phyloP scores from a whole-genome alignment of 169 alveolate species.

The Eimeria praecox region DNA sequence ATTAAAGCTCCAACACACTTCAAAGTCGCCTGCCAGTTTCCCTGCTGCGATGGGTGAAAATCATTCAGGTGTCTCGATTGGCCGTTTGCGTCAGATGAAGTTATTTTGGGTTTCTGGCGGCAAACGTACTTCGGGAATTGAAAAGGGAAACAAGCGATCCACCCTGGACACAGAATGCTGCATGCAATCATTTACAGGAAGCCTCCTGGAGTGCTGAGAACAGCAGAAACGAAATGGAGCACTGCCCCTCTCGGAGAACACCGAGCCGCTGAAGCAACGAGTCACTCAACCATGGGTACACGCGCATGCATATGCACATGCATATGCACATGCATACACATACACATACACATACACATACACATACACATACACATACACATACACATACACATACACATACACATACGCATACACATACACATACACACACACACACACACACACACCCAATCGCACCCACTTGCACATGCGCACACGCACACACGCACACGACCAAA shows the following conservation, averaged over 20 bases:
- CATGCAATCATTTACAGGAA: background rate
- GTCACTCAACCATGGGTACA: background rate
- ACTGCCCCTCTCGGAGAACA: background rate
- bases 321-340: background rate
- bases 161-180: background rate
- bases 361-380: background rate
- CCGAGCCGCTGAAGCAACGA: background rate
- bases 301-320: background rate
- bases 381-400: no score
- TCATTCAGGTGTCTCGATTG: background rate
- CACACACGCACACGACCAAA: background rate
- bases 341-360: background rate
- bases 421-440: no score
- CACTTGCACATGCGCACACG: background rate
- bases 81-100: background rate
- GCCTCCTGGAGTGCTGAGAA: background rate
- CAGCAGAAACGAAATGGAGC: background rate
- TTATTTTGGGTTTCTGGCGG: background rate
- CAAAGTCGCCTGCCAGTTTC: background rate
- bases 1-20: background rate
- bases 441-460: background rate
- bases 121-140: background rate
- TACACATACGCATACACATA: no score
- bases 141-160: background rate
- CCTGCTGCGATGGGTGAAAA: background rate